Conservation (phyloP, 305 asterid genomes). For the Striga hermonthica region DNA sequence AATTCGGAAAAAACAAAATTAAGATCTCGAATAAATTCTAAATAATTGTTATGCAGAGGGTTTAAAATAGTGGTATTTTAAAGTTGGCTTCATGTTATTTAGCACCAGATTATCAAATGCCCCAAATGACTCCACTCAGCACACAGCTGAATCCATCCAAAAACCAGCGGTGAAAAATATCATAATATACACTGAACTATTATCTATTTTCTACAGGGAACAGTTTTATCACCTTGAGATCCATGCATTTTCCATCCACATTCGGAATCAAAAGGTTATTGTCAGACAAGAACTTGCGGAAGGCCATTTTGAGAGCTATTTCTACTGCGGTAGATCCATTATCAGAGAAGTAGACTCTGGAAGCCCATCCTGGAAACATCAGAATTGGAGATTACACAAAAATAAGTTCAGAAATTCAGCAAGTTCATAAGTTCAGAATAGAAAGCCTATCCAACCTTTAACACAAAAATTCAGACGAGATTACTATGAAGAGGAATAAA, state of each 20-base stretch:
- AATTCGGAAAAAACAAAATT: conserved; percentile 28
- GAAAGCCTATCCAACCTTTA: conserved; percentile 12
- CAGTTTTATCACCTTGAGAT: conserved; percentile 61
- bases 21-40: conserved; percentile 28
- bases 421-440: conserved; percentile 25
- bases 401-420: conserved; percentile 21
- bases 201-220: conserved; percentile 5
- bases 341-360: conserved; percentile 87
- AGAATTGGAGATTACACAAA: conserved; percentile 24
- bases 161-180: conserved; percentile 20
- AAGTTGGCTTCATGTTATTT: conserved; percentile 20
- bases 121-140: background rate
- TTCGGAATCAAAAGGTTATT: conserved; percentile 39
- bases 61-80: conserved; percentile 8
- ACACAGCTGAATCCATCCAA: conserved; percentile 19
- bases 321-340: conserved; percentile 98
- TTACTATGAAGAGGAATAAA: background rate
- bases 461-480: conserved; percentile 10
- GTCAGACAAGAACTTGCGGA: conserved; percentile 83
- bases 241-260: conserved; percentile 41
- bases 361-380: conserved; percentile 76
- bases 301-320: conserved; percentile 97
- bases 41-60: conserved; percentile 17
- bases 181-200: conserved; percentile 25
- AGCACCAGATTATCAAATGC: conserved; percentile 23